A percentile compares a stretch with the other conserved stretches of the same genome.
phyloP scores from a whole-genome alignment of 768 basidiomycete species.

The Trametes maxima region DNA sequence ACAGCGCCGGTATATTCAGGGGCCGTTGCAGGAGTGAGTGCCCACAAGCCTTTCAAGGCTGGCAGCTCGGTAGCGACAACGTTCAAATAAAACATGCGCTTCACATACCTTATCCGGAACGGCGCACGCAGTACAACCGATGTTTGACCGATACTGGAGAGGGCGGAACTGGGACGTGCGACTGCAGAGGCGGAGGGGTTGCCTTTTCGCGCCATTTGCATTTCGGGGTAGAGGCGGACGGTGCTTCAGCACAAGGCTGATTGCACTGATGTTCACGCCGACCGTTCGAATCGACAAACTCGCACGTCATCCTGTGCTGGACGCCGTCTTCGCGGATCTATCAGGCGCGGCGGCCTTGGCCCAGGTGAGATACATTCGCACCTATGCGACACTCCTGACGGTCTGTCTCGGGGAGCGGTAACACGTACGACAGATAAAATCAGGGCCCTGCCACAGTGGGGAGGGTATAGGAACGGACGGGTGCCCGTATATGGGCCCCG shows the following conservation, averaged over 20 bases:
- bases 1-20: background rate
- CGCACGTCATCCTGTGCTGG: background rate
- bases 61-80: background rate
- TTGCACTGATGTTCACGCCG: too few species aligned
- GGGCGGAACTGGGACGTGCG: background rate
- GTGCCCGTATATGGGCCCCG: background rate
- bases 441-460: background rate
- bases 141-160: background rate
- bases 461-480: background rate
- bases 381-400: background rate
- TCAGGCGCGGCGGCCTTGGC: background rate
- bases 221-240: background rate
- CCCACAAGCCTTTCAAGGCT: background rate
- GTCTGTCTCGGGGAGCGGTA: background rate
- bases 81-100: background rate
- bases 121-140: background rate
- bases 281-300: background rate
- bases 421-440: background rate
- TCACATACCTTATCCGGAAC: background rate
- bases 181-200: background rate
- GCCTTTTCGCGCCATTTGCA: background rate
- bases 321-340: background rate
- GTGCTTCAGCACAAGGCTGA: background rate
- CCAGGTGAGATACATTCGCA: conserved; percentile 3
- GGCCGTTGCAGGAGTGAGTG: background rate